Base-by-base conservation (phyloP, 2,329 filamentous ascomycete genomes). In the Bipolaris zeicola region DNA sequence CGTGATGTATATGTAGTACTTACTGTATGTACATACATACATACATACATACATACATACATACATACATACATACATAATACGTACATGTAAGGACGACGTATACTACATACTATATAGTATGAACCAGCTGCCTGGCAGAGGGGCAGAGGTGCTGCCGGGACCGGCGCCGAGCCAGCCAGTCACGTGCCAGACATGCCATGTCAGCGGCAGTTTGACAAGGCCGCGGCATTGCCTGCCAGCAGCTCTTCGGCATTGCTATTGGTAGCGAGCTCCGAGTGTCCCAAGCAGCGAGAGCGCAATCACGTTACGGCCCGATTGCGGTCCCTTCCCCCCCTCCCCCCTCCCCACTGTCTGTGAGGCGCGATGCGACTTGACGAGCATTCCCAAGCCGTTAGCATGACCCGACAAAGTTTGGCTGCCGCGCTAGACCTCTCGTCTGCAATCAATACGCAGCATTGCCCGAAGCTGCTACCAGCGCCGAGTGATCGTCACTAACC, bases 401-500 rank as follows among this genome's bases (percentile, higher is more conserved):
- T 46, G 16, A 51, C 24, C 49, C 50, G 54, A 57, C 43, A 52
- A 44, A 43, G 54, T 57, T 57, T 57, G 44, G 54, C 33, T 28
- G 26, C 36, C 26, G 49, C 54, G 54, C 54, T 57, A 57, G 36
- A 57, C 43, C 37, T 49, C 43, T 39, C 43, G 41, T 43, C 43
- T 57, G 54, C 49, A 52, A 48, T 53, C 49, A 37, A 44, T 44
- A 57, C 37, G 22, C 54, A 52, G 43, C 28, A 38, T 53, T 57
- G 41, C 54, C 54, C 44, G 42, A 57, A 52, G 43, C 34, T 41
- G 54, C 49, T 43, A 18, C 33, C 43, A 48, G 16, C 54, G 52
- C 50, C 54, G 54, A 53, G 54, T 34, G 54, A 57, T 57, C 54
- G 54, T 37, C 50, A 42, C 33, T n/a, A 28, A 48, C 37, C 52